A percentile compares a stretch with the other conserved stretches of the same genome.
Evolutionary conservation across 495 filamentous ascomycete genomes (phyloP).

Genomic region (Xylaria intraflava): DNA sequence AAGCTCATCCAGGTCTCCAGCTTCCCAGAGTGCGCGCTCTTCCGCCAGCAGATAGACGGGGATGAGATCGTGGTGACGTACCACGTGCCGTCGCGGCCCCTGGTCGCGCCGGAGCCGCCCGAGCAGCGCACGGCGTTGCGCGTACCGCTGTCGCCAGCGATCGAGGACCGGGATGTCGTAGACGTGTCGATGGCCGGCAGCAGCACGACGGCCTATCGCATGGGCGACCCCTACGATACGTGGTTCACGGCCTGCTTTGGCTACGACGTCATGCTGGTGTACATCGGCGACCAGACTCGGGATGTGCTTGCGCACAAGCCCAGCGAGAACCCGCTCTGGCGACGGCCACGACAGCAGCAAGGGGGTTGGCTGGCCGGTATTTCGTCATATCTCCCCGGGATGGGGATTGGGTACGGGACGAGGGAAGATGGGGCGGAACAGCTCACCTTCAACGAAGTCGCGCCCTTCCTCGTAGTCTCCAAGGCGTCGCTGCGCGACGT

Average conservation of each 20-base stretch:
- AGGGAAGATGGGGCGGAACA: constrained; percentile 19
- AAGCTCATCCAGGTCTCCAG: constrained; percentile 60
- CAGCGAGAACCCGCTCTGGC: neutral
- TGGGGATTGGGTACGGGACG: neutral
- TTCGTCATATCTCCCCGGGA: constrained; percentile 29
- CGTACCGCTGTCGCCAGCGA: constrained; percentile 56
- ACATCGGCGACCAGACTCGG: constrained; percentile 58
- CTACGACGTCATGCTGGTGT: constrained; percentile 58
- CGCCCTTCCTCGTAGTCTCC: constrained; percentile 68
- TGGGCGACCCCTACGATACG: constrained; percentile 56
- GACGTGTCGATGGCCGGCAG: constrained; percentile 55
- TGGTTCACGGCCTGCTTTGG: constrained; percentile 75
- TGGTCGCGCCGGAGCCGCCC: constrained; percentile 9
- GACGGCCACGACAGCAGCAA: constrained; percentile 8
- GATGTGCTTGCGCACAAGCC: constrained; percentile 53
- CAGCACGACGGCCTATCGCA: constrained; percentile 53
- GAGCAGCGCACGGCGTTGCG: constrained; percentile 31
- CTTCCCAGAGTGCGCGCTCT: constrained; percentile 61
- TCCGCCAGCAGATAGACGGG: constrained; percentile 50
- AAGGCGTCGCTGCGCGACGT: constrained; percentile 63
- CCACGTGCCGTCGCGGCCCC: constrained; percentile 29
- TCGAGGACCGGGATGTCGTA: constrained; percentile 34
- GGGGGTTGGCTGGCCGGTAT: constrained; percentile 43
- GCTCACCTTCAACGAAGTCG: constrained; percentile 74
- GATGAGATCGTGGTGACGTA: constrained; percentile 51